Conservation (phyloP, 805 yeast genomes). For the Candida michaelii region DNA sequence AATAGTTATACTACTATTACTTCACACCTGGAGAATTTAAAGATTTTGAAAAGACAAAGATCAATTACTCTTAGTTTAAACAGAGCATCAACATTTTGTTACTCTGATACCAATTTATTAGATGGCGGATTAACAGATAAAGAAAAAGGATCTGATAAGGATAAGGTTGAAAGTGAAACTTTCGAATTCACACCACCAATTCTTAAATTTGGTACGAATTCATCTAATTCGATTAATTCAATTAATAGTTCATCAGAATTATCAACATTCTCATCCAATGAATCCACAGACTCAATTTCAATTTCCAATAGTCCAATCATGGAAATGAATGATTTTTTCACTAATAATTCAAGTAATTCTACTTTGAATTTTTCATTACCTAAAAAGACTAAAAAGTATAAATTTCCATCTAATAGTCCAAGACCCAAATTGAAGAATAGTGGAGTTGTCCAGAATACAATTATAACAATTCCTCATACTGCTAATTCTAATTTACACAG, state of each 20-base stretch:
- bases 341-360: conserved; percentile 8
- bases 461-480: conserved; percentile 1
- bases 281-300: conserved; percentile 16
- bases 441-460: background rate
- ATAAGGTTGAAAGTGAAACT: background rate
- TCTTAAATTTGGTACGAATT: conserved; percentile 22
- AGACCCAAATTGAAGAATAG: conserved; percentile 6
- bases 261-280: conserved; percentile 17
- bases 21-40: conserved; percentile 25
- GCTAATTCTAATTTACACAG: background rate
- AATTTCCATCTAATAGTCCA: conserved; percentile 12
- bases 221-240: conserved; percentile 18
- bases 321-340: conserved; percentile 17
- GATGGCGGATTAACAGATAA: too few relatives aligned
- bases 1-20: conserved; percentile 31
- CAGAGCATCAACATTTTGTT: conserved; percentile 29
- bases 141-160: too few relatives aligned
- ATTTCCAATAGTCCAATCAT: conserved; percentile 27
- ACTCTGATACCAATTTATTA: conserved; percentile 11
- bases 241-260: conserved; percentile 20
- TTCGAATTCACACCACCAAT: conserved; percentile 27
- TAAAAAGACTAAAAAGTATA: conserved; percentile 10
- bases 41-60: conserved; percentile 33
- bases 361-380: conserved; percentile 7
- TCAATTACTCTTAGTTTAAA: conserved; percentile 18